Conservation (phyloP, 495 filamentous ascomycete species). For the Aspergillus steynii region DNA sequence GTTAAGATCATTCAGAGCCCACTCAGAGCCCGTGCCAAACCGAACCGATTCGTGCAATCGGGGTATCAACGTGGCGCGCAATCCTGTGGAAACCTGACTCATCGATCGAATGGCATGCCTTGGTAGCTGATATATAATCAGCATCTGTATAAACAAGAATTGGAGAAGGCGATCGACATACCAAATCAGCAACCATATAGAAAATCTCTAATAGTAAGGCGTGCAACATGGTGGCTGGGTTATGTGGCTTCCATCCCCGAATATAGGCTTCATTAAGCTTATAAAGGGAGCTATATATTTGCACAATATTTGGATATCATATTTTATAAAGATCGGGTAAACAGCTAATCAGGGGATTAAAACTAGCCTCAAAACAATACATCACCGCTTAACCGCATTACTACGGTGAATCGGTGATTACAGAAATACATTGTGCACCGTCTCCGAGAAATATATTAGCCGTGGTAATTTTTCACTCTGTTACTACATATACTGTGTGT, state of each 20-base stretch:
- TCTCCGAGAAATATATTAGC: neutral
- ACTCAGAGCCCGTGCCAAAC: constrained; percentile 1
- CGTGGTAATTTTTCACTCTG: too few species aligned
- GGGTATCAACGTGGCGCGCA: neutral
- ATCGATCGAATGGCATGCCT: neutral
- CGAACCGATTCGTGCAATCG: neutral
- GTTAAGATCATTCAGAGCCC: neutral
- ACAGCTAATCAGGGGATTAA: neutral
- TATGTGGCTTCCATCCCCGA: neutral
- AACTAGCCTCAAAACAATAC: neutral
- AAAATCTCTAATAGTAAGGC: neutral
- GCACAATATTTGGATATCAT: neutral
- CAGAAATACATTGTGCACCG: neutral
- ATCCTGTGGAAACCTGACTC: neutral
- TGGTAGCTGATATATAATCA: constrained; percentile 1
- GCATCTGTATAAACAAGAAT: neutral
- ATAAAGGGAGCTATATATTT: neutral
- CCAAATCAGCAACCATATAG: neutral
- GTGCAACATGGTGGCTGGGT: neutral
- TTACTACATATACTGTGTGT: neutral
- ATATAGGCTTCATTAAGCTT: neutral
- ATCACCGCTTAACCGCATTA: neutral
- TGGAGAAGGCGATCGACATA: neutral
- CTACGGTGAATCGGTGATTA: neutral
- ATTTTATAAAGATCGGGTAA: neutral